Base-by-base conservation (phyloP, 2,329 filamentous ascomycete genomes). In the Corinectria fuckeliana region DNA sequence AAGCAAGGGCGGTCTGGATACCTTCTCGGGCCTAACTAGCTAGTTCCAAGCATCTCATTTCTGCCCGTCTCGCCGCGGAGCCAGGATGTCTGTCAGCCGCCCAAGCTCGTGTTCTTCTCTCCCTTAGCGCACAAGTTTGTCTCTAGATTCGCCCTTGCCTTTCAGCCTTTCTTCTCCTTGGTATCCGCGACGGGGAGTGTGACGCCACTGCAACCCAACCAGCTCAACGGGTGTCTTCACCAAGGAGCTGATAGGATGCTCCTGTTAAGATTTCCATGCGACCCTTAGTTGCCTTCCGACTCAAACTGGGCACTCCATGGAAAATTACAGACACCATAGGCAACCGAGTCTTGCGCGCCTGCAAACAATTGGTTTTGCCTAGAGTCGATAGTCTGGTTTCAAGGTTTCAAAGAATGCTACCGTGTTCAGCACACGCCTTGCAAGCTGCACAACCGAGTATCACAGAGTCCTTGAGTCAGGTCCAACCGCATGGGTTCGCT, bases 1-100 rank as follows among this genome's bases (percentile, higher is more conserved):
- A 50, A 28, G 38, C 50, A 50, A 50, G 45, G 50, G 38, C 56
- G 56, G 50, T 50, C 56, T 51, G 30, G 39, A 51, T 51, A 51
- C 39, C 25, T 34, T 57, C 32, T 53, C 10, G 47, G 34, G 21
- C 16, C 23, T 50, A 39, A 30, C 38, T 47, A 23, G 38, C 28
- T 10, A 45, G 38, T 30, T 11, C 38, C 20, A 39, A 18, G 16
- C 50, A 32, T 30, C 13, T 16, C 39, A 25, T 16, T 36, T 14
- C 52, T 56, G 56, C 51, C 50, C 16, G 50, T 58, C 16, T 54
- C 34, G 42, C 44, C 34, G 54, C 50, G 36, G 41, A 44, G 45
- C 56, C 44, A 26, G n/a, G n/a, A n/a, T n/a, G 34, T 30, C 49
- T 48, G 21, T 36, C 36, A 54, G 45, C 25, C 42, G 18, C 23